phyloP scores from a whole-genome alignment of 1,284 basidiomycete species.

The Cryptococcus neoformans region DNA sequence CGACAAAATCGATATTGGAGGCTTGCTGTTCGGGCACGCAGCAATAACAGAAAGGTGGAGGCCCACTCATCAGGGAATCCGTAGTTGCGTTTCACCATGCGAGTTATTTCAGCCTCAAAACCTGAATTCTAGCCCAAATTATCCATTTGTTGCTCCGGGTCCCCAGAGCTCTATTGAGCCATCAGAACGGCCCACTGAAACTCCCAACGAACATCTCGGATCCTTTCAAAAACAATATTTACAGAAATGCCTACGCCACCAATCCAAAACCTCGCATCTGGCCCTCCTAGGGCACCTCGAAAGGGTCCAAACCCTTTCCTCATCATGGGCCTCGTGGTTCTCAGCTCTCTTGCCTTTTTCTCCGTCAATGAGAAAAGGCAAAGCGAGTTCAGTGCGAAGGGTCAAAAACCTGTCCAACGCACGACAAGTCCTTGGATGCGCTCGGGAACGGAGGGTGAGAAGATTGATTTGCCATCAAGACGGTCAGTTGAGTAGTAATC shows the following conservation, averaged over 20 bases:
- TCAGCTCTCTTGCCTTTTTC: conserved; percentile 32
- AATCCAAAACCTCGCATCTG: not conserved
- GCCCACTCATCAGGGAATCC: too few species aligned
- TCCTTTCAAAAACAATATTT: not conserved
- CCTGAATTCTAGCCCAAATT: too few species aligned
- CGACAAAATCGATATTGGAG: too few species aligned
- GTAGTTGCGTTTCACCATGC: too few species aligned
- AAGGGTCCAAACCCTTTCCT: conserved; percentile 40
- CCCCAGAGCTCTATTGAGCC: too few species aligned
- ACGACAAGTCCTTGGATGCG: not conserved
- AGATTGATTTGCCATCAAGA: conserved; percentile 24
- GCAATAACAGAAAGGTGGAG: too few species aligned
- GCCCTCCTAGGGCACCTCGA: conserved; percentile 12
- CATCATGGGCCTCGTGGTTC: conserved; percentile 33
- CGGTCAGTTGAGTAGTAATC: conserved; percentile 18
- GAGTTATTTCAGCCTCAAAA: too few species aligned
- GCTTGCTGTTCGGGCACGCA: too few species aligned
- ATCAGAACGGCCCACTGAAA: too few species aligned
- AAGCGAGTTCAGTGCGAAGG: conserved; percentile 20
- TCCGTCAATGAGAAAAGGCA: conserved; percentile 25
- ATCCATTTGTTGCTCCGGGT: too few species aligned
- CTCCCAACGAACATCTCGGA: not conserved
- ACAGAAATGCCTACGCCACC: too few species aligned
- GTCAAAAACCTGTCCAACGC: conserved; percentile 1
- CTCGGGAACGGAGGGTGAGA: conserved; percentile 15